Base-by-base conservation (phyloP, 164 flowering plant genomes). In the Saururus chinensis region DNA sequence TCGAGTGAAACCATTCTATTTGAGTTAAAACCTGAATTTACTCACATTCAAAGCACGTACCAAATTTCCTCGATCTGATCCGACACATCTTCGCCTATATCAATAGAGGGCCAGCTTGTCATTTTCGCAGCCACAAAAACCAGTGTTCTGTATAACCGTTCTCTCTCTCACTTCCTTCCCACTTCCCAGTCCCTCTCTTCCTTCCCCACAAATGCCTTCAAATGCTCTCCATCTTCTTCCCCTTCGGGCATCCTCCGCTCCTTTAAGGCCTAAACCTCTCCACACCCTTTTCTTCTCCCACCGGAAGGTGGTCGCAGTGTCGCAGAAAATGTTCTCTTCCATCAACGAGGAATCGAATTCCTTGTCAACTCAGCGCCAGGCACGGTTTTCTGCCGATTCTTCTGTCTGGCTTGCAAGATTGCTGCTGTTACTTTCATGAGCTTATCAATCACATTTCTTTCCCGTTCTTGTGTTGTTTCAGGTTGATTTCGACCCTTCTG, bases 401-500 rank as follows among this genome's bases (percentile, higher is more conserved):
- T 30, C 37, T 2, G 6, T 30, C 37, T 30, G 37, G 37, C 6
- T 30, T 30, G 2, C 37, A 30, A 6, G 37, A 30, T 30, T 30
- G 37, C 2, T 30, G 37, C 4, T 30, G 2, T 30, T 30, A 6
- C 4, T 2, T 30, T 30, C 6, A 30, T 30, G 37, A 6, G 37
- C 6, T 30, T 30, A 30, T 2, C 6, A 30, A 2, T 30, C 37
- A 30, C 6, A 6, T 30, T 16, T 19, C 16, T 19, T 17, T 16
- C 20, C 19, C 45, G 24, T 60, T 22, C 53, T 59, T 61, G 19
- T 2, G 30, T 59, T 74, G 62, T 23, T 40, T 53, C 80, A 87
- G 91, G 23, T 76, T 67, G 79, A 83, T 63, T 87, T 78, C 74
- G 86, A 87, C 79, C 86, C 87, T 60, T 75, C 95, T 0, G 83